phyloP scores from a whole-genome alignment of 176 grass and related monocot genomes.

The Guadua angustifolia region DNA sequence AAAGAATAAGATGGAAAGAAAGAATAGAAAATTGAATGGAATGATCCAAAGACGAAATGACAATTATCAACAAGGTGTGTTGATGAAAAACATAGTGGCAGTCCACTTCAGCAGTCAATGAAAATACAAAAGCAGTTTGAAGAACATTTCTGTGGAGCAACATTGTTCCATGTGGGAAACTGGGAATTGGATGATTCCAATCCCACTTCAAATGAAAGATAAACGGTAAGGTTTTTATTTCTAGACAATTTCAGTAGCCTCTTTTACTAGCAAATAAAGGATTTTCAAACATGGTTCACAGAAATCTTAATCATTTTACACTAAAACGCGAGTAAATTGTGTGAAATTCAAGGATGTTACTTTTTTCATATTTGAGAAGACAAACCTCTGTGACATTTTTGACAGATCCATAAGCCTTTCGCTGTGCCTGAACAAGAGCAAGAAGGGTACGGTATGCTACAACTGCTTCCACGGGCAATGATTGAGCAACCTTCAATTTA shows the following conservation, averaged over 20 bases:
- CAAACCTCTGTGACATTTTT: constrained; percentile 74
- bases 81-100: neutral
- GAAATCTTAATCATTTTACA: neutral
- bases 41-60: constrained; percentile 19
- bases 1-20: constrained; percentile 34
- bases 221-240: constrained; percentile 13
- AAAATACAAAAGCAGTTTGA: constrained; percentile 10
- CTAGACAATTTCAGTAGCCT: neutral
- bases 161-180: neutral
- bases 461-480: constrained; percentile 75
- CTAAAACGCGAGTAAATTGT: neutral
- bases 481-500: constrained; percentile 84
- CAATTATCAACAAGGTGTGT: neutral
- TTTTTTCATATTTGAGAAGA: constrained; percentile 36
- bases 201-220: constrained; percentile 5
- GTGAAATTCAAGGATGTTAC: neutral
- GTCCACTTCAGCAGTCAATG: constrained; percentile 9
- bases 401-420: constrained; percentile 64
- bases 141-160: constrained; percentile 4
- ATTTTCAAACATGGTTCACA: neutral
- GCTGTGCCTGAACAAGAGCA: constrained; percentile 95
- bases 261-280: constrained; percentile 9
- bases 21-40: neutral
- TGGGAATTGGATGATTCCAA: neutral
- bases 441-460: constrained; percentile 82